phyloP scores from a whole-genome alignment of 306 rosid species.

The Erythrophleum fordii region DNA sequence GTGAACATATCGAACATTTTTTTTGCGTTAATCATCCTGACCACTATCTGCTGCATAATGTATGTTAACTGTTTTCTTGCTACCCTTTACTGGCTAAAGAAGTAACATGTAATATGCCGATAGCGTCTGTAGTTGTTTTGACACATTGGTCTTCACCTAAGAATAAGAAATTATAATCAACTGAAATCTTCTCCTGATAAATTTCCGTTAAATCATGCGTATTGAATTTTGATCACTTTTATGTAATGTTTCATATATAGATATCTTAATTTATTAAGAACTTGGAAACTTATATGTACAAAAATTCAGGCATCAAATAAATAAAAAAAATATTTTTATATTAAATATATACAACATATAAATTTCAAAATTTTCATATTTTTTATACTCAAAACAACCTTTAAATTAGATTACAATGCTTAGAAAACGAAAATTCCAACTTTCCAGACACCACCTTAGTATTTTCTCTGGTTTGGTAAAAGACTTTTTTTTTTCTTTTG shows the following conservation, averaged over 20 bases:
- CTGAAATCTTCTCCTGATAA: neutral
- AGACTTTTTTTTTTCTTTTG: conserved; percentile 19
- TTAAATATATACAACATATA: neutral
- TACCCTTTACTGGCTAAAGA: neutral
- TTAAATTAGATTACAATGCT: neutral
- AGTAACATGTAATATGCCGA: neutral
- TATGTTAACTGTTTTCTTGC: conserved; percentile 36
- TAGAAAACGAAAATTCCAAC: neutral
- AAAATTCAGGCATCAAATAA: neutral
- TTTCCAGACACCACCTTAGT: neutral
- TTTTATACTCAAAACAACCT: neutral
- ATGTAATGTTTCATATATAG: too few species aligned
- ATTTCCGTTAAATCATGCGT: conserved; percentile 17
- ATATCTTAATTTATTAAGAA: too few species aligned
- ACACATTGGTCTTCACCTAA: neutral
- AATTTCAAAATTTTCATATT: neutral
- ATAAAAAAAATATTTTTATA: neutral
- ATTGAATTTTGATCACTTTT: neutral
- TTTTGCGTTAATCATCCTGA: conserved; percentile 91
- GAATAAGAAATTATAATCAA: conserved; percentile 22
- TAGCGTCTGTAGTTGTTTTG: neutral
- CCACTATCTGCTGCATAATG: conserved; percentile 86
- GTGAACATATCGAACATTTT: conserved; percentile 90
- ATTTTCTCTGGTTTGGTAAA: conserved; percentile 14
- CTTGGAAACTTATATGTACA: neutral